Evolutionary conservation across 23 red algal species (phyloP).

Genomic region (Agarophyton chilense): DNA sequence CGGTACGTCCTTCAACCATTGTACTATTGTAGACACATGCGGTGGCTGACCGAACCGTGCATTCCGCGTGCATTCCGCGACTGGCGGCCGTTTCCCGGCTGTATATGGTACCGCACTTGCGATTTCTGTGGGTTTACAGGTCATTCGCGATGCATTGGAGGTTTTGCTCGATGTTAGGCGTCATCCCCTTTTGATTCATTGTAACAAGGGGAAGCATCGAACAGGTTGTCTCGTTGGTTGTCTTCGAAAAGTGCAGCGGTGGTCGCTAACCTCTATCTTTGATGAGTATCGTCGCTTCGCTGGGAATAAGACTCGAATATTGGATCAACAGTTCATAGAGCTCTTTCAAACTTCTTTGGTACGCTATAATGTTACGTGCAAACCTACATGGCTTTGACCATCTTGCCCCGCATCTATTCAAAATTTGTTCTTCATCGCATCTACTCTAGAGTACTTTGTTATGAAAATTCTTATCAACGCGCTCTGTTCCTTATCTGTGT

Average conservation of each 20-base stretch:
- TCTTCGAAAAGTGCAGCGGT: slow-evolving; percentile 93
- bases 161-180: slow-evolving; percentile 89
- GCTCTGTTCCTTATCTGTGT: slow-evolving; percentile 45
- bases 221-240: slow-evolving; percentile 93
- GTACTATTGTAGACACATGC: not conserved
- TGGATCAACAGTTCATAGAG: slow-evolving; percentile 99
- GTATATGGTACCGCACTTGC: not conserved
- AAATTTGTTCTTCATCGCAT: not conserved
- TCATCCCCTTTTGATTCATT: slow-evolving; percentile 96
- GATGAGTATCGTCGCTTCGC: slow-evolving; percentile 99
- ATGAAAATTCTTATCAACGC: not conserved
- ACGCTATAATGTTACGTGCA: slow-evolving; percentile 72
- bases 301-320: slow-evolving; percentile 89
- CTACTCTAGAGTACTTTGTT: no score
- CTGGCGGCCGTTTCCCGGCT: not conserved
- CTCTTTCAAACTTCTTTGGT: slow-evolving; percentile 89
- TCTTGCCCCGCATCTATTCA: not conserved
- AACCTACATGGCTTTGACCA: slow-evolving; percentile 76
- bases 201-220: slow-evolving; percentile 99
- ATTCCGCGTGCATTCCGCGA: not conserved
- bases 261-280: slow-evolving; percentile 98
- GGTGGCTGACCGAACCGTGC: slow-evolving; percentile 2
- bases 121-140: not conserved
- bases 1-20: slow-evolving; percentile 52
- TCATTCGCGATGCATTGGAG: slow-evolving; percentile 87